Base-by-base conservation (phyloP, 208 protist species). In the Crithidia thermophila region DNA sequence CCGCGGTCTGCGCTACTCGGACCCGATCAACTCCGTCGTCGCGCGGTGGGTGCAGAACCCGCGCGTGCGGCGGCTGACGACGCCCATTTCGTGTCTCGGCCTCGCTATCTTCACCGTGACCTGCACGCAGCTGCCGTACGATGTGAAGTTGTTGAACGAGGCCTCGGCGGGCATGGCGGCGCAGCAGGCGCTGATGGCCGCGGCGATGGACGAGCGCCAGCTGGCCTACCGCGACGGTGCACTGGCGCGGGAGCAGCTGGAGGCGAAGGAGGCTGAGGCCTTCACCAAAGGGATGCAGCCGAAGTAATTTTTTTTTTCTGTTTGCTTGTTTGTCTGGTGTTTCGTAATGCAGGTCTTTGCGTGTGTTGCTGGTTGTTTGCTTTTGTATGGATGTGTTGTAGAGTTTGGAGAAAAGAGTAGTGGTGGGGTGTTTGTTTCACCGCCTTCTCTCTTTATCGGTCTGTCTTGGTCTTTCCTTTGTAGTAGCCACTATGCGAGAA, bases 11-110 rank as follows among this genome's bases (percentile, higher is more conserved):
- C 67, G 74, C 23, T 90, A 87, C 71, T 85, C 80, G 7, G 83
- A 91, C 70, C 88, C 88, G 5, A 73, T 88, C 30, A 82, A 91
- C 65, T 94, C 88, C 4, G 27, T 91, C 30, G 60, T 80, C 4
- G 80, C 81, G 10, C 69, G 77, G 13, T 85, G 81, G 75, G 79
- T 72, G 39, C 67, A 74, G 23, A 73, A 79, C 67, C 62, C 72
- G 14, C 21, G 55, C 4, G 25, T 90, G 36, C 81, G 79, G 27
- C 82, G 82, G 5, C 58, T 86, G 36, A 88, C 75, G 27, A 91
- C 84, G 0, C 88, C 88, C n/a, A 60, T 91, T 37, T 76, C 85
- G 20, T 77, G 79, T 42, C 55, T 94, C 5, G 88, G 88, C 0
- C 56, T 85, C 3, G 51, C 73, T 4, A 88, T 91, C 5, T 56